Conservation (phyloP, 2,329 filamentous ascomycete species). For the Cryphonectria japonica region DNA sequence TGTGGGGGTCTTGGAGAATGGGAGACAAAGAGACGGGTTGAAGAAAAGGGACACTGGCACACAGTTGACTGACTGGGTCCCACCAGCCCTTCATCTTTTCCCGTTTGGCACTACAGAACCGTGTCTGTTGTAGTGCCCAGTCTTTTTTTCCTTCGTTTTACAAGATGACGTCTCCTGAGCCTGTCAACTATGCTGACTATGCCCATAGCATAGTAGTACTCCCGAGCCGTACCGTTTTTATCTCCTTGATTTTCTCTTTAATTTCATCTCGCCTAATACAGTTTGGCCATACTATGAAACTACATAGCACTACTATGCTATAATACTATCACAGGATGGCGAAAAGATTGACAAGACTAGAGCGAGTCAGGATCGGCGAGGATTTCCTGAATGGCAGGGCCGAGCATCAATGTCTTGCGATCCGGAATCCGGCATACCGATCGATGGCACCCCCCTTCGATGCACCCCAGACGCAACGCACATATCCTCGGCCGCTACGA, state of each 20-base stretch:
- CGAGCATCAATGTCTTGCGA: background rate
- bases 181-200: background rate
- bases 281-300: background rate
- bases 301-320: background rate
- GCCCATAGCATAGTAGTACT: background rate
- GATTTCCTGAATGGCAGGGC: background rate
- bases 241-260: no score
- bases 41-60: background rate
- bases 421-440: slow-evolving; percentile 1
- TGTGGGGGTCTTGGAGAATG: slow-evolving; percentile 19
- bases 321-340: background rate
- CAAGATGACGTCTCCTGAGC: background rate
- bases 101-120: background rate
- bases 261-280: background rate
- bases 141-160: background rate
- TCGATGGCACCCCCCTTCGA: background rate
- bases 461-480: background rate
- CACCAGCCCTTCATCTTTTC: background rate
- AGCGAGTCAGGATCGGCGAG: slow-evolving; percentile 1
- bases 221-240: background rate
- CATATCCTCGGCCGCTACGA: background rate
- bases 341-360: background rate
- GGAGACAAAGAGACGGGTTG: background rate
- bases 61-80: background rate
- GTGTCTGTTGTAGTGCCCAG: background rate